Conservation (phyloP, 306 rosid species). For the Ormosia emarginata region DNA sequence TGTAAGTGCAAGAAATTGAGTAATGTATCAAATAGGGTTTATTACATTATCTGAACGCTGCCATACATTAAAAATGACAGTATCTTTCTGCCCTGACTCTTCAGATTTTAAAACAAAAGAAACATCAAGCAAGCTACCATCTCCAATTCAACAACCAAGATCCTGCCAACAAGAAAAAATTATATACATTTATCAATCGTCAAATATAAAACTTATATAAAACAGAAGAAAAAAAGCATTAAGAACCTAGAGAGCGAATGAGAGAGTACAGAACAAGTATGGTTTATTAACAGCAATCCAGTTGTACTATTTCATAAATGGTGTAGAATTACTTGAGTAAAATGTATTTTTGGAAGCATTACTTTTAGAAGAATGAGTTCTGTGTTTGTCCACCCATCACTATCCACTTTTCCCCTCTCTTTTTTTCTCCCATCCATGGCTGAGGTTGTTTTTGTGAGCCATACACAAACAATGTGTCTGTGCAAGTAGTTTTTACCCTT, state of each 20-base stretch:
- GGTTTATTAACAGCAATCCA: neutral
- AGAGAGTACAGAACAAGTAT: neutral
- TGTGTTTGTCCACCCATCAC: neutral
- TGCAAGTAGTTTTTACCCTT: no score
- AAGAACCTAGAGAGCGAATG: neutral
- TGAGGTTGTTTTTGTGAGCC: no score
- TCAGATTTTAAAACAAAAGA: slow-evolving; percentile 11
- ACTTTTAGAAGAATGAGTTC: neutral
- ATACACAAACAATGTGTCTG: no score
- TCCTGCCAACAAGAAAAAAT: slow-evolving; percentile 2
- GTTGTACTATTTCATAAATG: neutral
- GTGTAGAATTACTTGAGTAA: neutral
- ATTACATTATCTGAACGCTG: slow-evolving; percentile 21
- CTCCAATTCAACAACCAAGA: slow-evolving; percentile 13
- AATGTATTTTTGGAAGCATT: no score
- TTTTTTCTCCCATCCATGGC: no score
- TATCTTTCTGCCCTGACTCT: slow-evolving; percentile 18
- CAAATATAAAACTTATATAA: neutral
- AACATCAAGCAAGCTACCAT: neutral
- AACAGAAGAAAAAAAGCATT: neutral
- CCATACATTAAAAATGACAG: slow-evolving; percentile 23
- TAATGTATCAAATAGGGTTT: slow-evolving; percentile 4
- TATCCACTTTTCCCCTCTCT: no score
- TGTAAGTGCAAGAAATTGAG: neutral
- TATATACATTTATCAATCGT: neutral